Percentiles rank a stretch among this genome's conserved stretches.
Evolutionary conservation across 129 eudicot species (phyloP).

Genomic region (Chrysanthemum seticuspe): DNA sequence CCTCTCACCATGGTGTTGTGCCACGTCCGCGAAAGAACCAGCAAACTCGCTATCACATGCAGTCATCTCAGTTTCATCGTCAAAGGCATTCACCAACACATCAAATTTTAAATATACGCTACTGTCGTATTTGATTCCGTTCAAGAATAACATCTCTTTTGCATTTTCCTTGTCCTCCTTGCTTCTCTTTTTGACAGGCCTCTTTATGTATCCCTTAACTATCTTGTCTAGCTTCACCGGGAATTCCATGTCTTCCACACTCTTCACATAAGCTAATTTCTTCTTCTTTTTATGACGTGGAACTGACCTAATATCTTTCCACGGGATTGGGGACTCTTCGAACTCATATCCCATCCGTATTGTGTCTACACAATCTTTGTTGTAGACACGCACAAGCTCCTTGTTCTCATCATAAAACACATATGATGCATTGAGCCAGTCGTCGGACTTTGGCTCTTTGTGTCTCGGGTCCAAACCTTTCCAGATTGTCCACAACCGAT

Average conservation of each 20-base stretch:
- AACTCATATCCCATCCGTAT: constrained; percentile 31
- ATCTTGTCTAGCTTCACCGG: constrained; percentile 35
- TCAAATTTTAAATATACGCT: constrained; percentile 36
- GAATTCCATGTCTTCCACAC: constrained; percentile 7
- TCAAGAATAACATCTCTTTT: constrained; percentile 41
- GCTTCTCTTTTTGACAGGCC: constrained; percentile 45
- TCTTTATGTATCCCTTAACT: constrained; percentile 33
- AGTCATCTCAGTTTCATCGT: constrained; percentile 30
- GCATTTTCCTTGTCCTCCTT: constrained; percentile 30
- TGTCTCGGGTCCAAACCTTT: neutral
- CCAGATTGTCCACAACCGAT: constrained; percentile 50
- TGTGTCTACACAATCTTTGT: constrained; percentile 33
- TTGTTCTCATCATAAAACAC: constrained; percentile 52
- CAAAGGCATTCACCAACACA: constrained; percentile 40
- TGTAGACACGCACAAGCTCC: constrained; percentile 41
- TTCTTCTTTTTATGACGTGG: constrained; percentile 14
- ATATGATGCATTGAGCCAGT: constrained; percentile 39
- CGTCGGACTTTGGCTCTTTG: neutral
- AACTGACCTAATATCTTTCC: constrained; percentile 33
- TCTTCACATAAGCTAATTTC: neutral
- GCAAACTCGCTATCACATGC: constrained; percentile 55
- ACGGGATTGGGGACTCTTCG: constrained; percentile 30
- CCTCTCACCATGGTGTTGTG: constrained; percentile 21
- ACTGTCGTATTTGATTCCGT: constrained; percentile 35
- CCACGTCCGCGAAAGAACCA: constrained; percentile 42